Conservation (phyloP, 345 rosid species). For the Populus tremula region DNA sequence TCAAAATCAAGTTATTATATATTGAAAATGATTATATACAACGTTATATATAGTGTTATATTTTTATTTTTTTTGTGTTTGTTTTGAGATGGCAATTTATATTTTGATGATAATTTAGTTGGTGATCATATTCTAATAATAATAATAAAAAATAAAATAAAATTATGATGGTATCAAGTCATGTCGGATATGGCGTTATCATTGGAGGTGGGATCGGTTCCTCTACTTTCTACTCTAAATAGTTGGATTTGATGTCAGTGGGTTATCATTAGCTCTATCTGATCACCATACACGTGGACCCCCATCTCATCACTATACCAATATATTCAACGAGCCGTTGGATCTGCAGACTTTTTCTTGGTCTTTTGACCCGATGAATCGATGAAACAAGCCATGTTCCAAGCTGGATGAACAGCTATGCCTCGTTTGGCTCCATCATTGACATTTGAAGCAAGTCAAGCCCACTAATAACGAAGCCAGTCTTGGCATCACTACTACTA, state of each 20-base stretch:
- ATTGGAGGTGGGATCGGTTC: background rate
- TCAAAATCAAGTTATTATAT: too few relatives aligned
- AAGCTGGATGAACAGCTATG: too few relatives aligned
- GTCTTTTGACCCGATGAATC: background rate
- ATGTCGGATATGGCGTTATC: background rate
- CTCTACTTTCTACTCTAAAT: background rate
- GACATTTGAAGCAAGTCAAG: background rate
- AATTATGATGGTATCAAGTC: conserved; percentile 1
- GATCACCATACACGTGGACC: background rate
- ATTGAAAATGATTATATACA: too few relatives aligned
- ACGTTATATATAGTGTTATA: too few relatives aligned
- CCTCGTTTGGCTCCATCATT: too few relatives aligned
- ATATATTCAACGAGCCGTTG: background rate
- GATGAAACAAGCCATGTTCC: too few relatives aligned
- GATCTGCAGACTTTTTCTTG: background rate
- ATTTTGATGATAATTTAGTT: too few relatives aligned
- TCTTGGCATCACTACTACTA: background rate
- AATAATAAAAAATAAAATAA: background rate
- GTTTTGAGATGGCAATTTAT: too few relatives aligned
- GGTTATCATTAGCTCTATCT: background rate
- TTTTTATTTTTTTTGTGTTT: too few relatives aligned
- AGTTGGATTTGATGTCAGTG: background rate
- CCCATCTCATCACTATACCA: background rate
- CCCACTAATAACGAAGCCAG: background rate
- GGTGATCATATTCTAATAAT: too few relatives aligned